Evolutionary conservation across 305 asterid species (phyloP).

Genomic region (Fraxinus sp.): DNA sequence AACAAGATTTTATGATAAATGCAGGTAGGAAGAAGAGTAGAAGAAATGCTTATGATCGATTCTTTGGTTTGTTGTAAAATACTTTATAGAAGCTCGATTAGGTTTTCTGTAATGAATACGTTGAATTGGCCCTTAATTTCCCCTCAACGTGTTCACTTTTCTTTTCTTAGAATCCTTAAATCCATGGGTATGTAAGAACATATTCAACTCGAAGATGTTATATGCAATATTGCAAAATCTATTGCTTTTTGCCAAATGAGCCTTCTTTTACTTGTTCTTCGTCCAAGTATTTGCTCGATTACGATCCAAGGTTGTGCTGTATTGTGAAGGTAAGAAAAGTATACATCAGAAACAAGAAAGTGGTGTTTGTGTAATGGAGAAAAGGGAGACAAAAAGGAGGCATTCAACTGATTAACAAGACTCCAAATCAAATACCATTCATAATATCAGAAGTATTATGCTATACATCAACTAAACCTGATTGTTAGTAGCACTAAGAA

Average conservation of each 20-base stretch:
- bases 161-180: not conserved
- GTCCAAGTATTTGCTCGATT: not conserved
- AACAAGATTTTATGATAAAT: not conserved
- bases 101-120: not conserved
- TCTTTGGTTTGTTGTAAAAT: not conserved
- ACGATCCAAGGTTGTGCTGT: not conserved
- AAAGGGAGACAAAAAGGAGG: not conserved
- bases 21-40: slow-evolving; percentile 12
- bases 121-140: not conserved
- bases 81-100: not conserved
- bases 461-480: not conserved
- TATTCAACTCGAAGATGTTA: not conserved
- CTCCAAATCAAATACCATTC: not conserved
- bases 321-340: not conserved
- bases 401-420: not conserved
- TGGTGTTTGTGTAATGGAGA: not conserved
- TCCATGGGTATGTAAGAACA: not conserved
- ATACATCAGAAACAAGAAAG: not conserved
- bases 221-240: not conserved
- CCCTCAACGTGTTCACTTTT: not conserved
- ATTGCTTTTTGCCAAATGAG: not conserved
- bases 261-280: not conserved
- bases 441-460: not conserved
- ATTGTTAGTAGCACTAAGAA: not conserved
- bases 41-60: not conserved